These are phyloP conservation scores for Pseudogymnoascus sp. DNA, from an alignment of 2,329 filamentous ascomycete genomes.

Conservation along the genomic window DNA sequence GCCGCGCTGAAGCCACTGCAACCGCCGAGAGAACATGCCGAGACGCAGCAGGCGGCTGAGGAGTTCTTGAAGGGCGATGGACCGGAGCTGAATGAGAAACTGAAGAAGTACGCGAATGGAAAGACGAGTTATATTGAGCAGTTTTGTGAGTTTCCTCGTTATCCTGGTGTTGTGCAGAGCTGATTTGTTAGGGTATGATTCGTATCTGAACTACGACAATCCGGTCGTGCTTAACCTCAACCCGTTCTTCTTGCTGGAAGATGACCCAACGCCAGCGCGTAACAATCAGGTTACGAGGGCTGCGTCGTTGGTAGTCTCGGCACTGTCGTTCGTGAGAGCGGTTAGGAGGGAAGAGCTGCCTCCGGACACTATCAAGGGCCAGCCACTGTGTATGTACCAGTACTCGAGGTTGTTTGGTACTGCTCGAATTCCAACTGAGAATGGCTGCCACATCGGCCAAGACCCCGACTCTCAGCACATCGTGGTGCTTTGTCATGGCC, in stretches of 20 bases:
- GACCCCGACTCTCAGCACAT: constrained; percentile 90
- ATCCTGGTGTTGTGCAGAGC: neutral
- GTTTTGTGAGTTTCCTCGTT: constrained; percentile 63
- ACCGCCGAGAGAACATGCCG: constrained; percentile 67
- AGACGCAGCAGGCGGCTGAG: constrained; percentile 69
- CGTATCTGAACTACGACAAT: constrained; percentile 95
- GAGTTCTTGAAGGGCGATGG: constrained; percentile 80
- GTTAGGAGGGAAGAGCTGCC: constrained; percentile 88
- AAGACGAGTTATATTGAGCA: constrained; percentile 98
- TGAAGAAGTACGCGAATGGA: constrained; percentile 82
- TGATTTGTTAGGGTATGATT: constrained; percentile 75
- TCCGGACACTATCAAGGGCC: constrained; percentile 75
- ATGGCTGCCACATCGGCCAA: constrained; percentile 92
- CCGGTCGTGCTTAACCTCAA: constrained; percentile 96
- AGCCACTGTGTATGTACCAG: constrained; percentile 94
- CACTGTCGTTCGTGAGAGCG: constrained; percentile 84
- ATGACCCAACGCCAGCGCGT: constrained; percentile 90
- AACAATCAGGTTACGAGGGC: constrained; percentile 96
- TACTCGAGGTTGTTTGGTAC: constrained; percentile 94
- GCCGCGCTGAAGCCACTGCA: constrained; percentile 75
- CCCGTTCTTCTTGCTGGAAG: constrained; percentile 93
- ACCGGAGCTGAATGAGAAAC: constrained; percentile 73
- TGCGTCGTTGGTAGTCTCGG: constrained; percentile 82
- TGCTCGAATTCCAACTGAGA: constrained; percentile 84
- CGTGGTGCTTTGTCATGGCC: constrained; percentile 85